A percentile compares a stretch with the other conserved stretches of the same genome.
Evolutionary conservation across 768 basidiomycete species (phyloP).

Genomic region (Termitomyces sp.): DNA sequence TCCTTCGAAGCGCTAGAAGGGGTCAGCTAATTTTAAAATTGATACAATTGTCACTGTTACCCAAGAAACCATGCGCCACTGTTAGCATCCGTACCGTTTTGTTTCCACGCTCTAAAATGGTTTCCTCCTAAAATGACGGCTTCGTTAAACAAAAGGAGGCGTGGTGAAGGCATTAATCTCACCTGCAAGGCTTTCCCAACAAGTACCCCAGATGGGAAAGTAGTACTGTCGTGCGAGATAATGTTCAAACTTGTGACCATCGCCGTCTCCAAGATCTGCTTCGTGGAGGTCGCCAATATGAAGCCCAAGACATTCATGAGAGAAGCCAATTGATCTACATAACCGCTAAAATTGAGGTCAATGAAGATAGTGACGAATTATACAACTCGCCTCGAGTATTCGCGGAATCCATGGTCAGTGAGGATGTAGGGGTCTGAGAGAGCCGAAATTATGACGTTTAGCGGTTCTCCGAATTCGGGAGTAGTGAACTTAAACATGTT

Average conservation of each 20-base stretch:
- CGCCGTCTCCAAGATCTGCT: slow-evolving; percentile 82
- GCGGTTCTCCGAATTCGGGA: slow-evolving; percentile 65
- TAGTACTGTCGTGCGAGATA: slow-evolving; percentile 77
- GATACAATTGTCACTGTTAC: slow-evolving; percentile 27
- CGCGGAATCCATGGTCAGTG: slow-evolving; percentile 63
- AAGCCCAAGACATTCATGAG: slow-evolving; percentile 76
- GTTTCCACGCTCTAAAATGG: slow-evolving; percentile 87
- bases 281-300: slow-evolving; percentile 72
- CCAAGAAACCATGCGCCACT: slow-evolving; percentile 85
- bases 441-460: slow-evolving; percentile 80
- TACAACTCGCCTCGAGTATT: slow-evolving; percentile 61
- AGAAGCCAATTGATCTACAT: slow-evolving; percentile 72
- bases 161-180: neutral
- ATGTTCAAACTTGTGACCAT: slow-evolving; percentile 61
- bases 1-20: slow-evolving; percentile 66
- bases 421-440: slow-evolving; percentile 77
- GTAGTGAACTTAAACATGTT: slow-evolving; percentile 51
- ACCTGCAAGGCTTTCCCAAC: slow-evolving; percentile 83
- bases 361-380: neutral
- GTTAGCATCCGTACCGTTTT: slow-evolving; percentile 70
- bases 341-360: neutral
- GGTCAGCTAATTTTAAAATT: neutral
- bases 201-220: slow-evolving; percentile 75
- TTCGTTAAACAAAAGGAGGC: neutral
- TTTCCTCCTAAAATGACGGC: slow-evolving; percentile 55